Evolutionary conservation across 2,329 filamentous ascomycete species (phyloP).

Genomic region (Beauveria australis): DNA sequence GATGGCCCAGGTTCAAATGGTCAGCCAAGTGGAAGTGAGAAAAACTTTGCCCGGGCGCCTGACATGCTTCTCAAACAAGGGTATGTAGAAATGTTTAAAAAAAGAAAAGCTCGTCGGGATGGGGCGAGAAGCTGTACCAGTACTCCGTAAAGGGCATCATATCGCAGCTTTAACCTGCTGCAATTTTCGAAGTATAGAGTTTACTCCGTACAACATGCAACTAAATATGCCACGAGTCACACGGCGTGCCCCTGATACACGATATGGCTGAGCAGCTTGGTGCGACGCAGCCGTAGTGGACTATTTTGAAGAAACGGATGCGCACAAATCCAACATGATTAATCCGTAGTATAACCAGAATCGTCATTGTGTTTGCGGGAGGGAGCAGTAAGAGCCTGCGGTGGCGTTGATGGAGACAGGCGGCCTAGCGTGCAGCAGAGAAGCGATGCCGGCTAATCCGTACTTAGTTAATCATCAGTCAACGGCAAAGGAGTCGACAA

Average conservation of each 20-base stretch:
- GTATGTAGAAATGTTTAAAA: neutral
- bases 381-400: neutral
- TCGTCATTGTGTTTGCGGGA: no score
- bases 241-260: no score
- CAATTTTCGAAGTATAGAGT: no score
- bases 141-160: neutral
- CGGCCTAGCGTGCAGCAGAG: neutral
- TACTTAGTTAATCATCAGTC: no score
- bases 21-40: neutral
- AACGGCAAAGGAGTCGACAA: neutral
- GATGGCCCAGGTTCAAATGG: neutral
- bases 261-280: no score
- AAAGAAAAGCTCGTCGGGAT: neutral
- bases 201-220: no score
- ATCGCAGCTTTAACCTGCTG: no score
- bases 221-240: no score
- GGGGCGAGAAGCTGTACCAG: neutral
- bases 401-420: neutral
- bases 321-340: no score
- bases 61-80: neutral
- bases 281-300: no score
- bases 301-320: no score
- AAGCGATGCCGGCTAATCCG: neutral
- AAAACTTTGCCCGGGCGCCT: constrained; percentile 2
- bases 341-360: no score